Percentiles rank a stretch among this genome's conserved stretches.
These are phyloP conservation scores for Lanmaoa pseudosensibilis DNA, from an alignment of 768 basidiomycete species.

Conservation along the genomic window DNA sequence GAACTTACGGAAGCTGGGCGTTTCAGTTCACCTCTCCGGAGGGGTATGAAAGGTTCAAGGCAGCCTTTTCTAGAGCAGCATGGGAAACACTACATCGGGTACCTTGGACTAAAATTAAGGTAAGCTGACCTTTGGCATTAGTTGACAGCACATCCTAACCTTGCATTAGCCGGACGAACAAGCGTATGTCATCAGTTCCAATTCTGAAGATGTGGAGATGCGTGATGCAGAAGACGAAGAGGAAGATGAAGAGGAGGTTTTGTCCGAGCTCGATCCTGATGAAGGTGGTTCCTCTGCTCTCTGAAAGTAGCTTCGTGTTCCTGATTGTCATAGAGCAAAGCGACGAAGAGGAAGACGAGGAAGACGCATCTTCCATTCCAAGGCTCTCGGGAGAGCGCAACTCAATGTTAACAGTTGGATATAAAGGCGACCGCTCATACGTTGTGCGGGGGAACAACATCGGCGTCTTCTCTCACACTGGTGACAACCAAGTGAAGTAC, in stretches of 20 bases:
- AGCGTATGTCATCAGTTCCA: conserved; percentile 74
- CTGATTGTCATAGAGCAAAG: conserved; percentile 44
- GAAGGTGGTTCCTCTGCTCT: conserved; percentile 46
- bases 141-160: not conserved
- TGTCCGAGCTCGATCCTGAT: conserved; percentile 62
- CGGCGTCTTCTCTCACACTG: conserved; percentile 81
- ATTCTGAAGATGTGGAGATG: conserved; percentile 88
- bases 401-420: conserved; percentile 88
- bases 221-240: conserved; percentile 70
- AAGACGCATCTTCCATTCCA: conserved; percentile 37
- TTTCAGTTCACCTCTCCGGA: conserved; percentile 63
- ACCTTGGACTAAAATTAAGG: conserved; percentile 82
- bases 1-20: conserved; percentile 74
- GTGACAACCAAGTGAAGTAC: conserved; percentile 74
- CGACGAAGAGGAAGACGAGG: conserved; percentile 40
- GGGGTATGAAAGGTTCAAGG: conserved; percentile 58
- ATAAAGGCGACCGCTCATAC: conserved; percentile 93
- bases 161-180: conserved; percentile 73
- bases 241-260: conserved; percentile 77
- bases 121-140: conserved; percentile 27
- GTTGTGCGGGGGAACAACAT: conserved; percentile 91
- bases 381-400: conserved; percentile 66
- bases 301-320: not conserved
- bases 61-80: conserved; percentile 62
- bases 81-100: conserved; percentile 81